Base-by-base conservation (phyloP, 768 basidiomycete genomes). In the Filobasidium floriforme region DNA sequence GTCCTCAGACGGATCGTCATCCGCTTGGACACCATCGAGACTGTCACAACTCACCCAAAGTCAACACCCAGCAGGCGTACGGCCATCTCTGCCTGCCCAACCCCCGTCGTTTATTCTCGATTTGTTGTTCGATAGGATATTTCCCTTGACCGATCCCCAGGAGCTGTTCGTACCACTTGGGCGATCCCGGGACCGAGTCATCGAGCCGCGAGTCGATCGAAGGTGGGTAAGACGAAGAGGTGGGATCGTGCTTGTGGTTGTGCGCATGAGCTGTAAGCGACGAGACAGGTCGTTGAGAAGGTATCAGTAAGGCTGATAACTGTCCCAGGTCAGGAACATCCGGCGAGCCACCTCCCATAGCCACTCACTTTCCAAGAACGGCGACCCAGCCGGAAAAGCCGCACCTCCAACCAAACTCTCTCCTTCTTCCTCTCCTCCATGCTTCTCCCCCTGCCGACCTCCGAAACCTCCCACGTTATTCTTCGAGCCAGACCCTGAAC, bases 21-120 rank as follows among this genome's bases (percentile, higher is more conserved):
- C n/a, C n/a, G n/a, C n/a, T n/a, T n/a, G n/a, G n/a, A n/a, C n/a
- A n/a, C n/a, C n/a, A n/a, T n/a, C n/a, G n/a, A n/a, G n/a, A n/a
- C n/a, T n/a, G n/a, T n/a, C n/a, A n/a, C n/a, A 24, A 80, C 84
- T 68, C 67, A 91, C 91, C 67, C 24, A 74, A 62, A 12, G 76
- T 70, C 44, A 80, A 57, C 7, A 69, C 51, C 78, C 80, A 96
- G 14, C 86, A 88, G 86, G 87, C 83, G 68, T 87, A 85, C 40
- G 90, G 90, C 76, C 88, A 83, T 68, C 76, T 84, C 79, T 97
- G 94, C 24, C 89, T 83, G 7, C 88, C 89, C 59, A 94, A 83
- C 0, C 91, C 90, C 37, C 88, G 83, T 75, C 84, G 88, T 82
- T 94, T 94, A 73, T 89, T 83, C 73, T 92, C 88, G 73, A 96